Evolutionary conservation across 352 stramenopile genomes (phyloP), one percentile per base, ranked within the genome.

Genomic region (Pythium scleroteichum): DNA sequence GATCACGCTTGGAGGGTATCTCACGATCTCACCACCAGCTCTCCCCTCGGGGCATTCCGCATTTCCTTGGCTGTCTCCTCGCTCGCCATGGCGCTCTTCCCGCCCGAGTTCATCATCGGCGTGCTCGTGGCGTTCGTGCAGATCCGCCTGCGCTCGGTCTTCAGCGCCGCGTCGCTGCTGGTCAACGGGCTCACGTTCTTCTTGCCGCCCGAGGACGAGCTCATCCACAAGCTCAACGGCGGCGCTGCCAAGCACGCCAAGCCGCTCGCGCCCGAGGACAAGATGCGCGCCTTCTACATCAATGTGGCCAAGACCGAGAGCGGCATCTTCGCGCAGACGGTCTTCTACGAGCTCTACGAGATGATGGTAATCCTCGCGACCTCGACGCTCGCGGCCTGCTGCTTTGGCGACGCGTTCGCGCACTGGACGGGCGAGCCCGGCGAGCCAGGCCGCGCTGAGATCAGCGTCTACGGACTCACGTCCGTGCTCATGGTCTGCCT

Each of bases 311-410:
- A 79, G 68, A 93, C 82, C 0, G 76, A 88, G 64, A 64, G 67
- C 10, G 78, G 78, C 29, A 67, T 87, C 7, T 87, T 93, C 58
- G 66, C 68, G 47, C 81, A 93, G 58, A 89, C 79, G 61, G 64
- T 93, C 32, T 93, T 91, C 71, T 91, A 79, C 57, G 83, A 93
- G 66, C 70, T 93, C 23, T 90, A 88, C 73, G 83, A 93, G 68
- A 90, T 88, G 76, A 70, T 93, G 27, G 75, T 93, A 45, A 74
- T 91, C 40, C 66, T 91, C 22, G 66, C 78, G 39, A 84, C 76
- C 19, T 90, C 80, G 20, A 77, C 75, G 23, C 66, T 82, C 8
- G 27, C 82, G 3, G 75, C 71, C 12, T 82, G 76, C 54, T 66
- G 57, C n/a, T 51, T 81, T 50, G 73, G 75, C 42, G 76, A 81